phyloP scores from a whole-genome alignment of 2,329 filamentous ascomycete species.

The Trichoderma hamatum region DNA sequence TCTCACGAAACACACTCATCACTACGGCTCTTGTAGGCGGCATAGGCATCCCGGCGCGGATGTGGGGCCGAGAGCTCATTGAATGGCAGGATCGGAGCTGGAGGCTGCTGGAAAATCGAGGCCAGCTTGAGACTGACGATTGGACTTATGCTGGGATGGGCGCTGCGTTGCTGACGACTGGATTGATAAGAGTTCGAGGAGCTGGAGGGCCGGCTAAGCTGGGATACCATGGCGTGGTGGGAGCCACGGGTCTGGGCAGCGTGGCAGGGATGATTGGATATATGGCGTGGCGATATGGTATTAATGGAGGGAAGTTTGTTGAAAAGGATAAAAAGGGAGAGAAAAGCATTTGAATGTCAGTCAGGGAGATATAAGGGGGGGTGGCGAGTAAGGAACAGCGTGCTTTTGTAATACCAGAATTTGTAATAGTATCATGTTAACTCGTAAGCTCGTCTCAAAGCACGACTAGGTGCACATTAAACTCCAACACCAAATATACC shows the following conservation, averaged over 20 bases:
- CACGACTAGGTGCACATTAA: neutral
- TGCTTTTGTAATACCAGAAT: neutral
- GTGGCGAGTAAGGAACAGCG: neutral
- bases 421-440: neutral
- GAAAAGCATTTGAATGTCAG: conserved; percentile 12
- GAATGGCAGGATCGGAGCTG: conserved; percentile 68
- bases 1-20: conserved; percentile 50
- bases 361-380: neutral
- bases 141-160: conserved; percentile 53
- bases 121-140: conserved; percentile 61
- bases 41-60: conserved; percentile 50
- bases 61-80: conserved; percentile 60
- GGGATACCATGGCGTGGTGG: conserved; percentile 47
- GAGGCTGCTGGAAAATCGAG: conserved; percentile 60
- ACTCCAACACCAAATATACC: neutral
- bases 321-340: conserved; percentile 33
- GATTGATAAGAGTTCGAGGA: conserved; percentile 32
- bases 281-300: conserved; percentile 53
- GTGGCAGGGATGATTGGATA: conserved; percentile 53
- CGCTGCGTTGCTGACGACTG: conserved; percentile 41
- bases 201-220: conserved; percentile 31
- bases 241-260: conserved; percentile 53
- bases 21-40: conserved; percentile 48
- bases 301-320: conserved; percentile 48
- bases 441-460: neutral